Base-by-base conservation (phyloP, 305 asterid species). In the Solanum hybrid region DNA sequence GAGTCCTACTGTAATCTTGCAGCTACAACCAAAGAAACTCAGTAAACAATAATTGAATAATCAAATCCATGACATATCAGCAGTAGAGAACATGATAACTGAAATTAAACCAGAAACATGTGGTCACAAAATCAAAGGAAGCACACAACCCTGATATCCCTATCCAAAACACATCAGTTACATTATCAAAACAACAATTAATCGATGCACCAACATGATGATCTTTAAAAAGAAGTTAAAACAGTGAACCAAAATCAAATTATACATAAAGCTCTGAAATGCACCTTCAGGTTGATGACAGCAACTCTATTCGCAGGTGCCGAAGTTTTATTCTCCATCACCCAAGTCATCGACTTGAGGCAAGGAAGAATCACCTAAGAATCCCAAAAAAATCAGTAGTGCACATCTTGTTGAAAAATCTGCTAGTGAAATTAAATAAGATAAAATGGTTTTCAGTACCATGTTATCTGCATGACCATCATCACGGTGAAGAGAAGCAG, bases 281-380 rank as follows among this genome's bases (percentile, higher is more conserved):
- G 88, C 91, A 96, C 98, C 99, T 96, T 95, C 91, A 96, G 95
- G 91, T 90, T 95, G 90, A 96, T 96, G 77, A 96, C 93, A 91
- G 99, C 99, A 81, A 94, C 94, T 94, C 95, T 93, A 91, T 95
- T 91, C 79, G 93, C 98, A 76, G 98, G 96, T 85, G 92, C 73
- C 72, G 90, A 93, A 92, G 90, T 93, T 92, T 94, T 96, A 89
- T 93, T 94, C 95, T 96, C 98, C 99, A 96, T 95, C 75, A 92
- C 96, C 99, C 99, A 96, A 87, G 98, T 96, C 99, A 95, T 95
- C 79, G 98, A 95, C 93, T 96, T 96, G 36, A 95, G 96, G 90
- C 96, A 95, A 90, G 98, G 98, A 93, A 95, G 96, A 75, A 91
- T 91, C 92, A 91, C 91, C 99, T 95, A 92, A 3, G 85, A 81